Evolutionary conservation across 805 yeast genomes (phyloP).

Genomic region (Sugiyamaella boreocaroliniensis): DNA sequence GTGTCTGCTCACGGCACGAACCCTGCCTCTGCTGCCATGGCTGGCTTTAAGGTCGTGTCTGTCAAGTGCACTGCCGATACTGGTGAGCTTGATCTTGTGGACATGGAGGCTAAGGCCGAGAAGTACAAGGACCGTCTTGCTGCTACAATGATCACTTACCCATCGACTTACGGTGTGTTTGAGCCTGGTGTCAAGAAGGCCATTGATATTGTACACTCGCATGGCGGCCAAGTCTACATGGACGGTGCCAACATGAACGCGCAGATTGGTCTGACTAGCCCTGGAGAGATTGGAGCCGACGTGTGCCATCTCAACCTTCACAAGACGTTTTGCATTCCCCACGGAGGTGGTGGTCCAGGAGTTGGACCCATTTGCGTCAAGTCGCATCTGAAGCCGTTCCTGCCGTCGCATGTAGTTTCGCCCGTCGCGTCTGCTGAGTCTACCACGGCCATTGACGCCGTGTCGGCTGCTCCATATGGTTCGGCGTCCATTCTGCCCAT

Average conservation of each 20-base stretch:
- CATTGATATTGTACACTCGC: constrained; percentile 70
- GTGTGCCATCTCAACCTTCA: constrained; percentile 96
- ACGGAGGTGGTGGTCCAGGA: constrained; percentile 99
- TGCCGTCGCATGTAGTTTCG: constrained; percentile 71
- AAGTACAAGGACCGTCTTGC: constrained; percentile 68
- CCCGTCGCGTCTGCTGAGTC: constrained; percentile 36
- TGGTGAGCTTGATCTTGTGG: constrained; percentile 80
- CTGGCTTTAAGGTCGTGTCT: constrained; percentile 88
- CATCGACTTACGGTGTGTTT: constrained; percentile 93
- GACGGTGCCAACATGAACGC: constrained; percentile 99
- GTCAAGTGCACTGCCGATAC: constrained; percentile 70
- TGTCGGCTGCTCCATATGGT: constrained; percentile 92
- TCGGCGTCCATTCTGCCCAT: constrained; percentile 91
- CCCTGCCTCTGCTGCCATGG: constrained; percentile 98
- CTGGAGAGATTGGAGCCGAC: constrained; percentile 97
- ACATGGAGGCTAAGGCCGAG: constrained; percentile 64
- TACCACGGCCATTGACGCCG: constrained; percentile 53
- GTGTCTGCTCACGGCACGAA: constrained; percentile 98
- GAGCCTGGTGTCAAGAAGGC: constrained; percentile 87
- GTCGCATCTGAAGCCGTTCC: constrained; percentile 66
- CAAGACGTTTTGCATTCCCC: constrained; percentile 96
- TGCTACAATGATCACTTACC: constrained; percentile 93
- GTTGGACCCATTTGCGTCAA: constrained; percentile 97
- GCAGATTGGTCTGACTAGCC: constrained; percentile 94
- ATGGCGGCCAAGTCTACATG: constrained; percentile 94